These are phyloP conservation scores for Pseudopithomyces maydicus DNA, from an alignment of 2,329 filamentous ascomycete species.

Conservation along the genomic window DNA sequence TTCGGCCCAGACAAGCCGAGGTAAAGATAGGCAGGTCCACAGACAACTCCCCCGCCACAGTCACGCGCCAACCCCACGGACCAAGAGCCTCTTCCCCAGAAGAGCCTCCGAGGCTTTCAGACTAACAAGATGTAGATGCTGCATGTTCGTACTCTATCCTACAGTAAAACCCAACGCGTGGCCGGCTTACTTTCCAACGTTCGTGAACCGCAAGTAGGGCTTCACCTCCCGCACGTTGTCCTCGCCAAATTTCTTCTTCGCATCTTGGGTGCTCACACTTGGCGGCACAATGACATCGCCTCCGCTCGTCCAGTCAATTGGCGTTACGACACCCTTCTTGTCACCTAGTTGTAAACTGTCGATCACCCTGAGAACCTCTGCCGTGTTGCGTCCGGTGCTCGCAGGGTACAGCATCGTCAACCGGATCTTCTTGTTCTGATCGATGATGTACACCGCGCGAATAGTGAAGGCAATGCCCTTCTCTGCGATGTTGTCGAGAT, in stretches of 20 bases:
- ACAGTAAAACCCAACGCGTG: not conserved
- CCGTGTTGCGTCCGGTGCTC: conserved; percentile 72
- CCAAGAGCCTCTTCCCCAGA: not conserved
- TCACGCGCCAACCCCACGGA: not conserved
- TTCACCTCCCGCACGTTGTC: conserved; percentile 69
- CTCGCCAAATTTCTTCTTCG: conserved; percentile 74
- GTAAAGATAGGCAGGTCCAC: not conserved
- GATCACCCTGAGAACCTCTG: conserved; percentile 63
- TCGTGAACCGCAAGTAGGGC: conserved; percentile 75
- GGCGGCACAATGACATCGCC: conserved; percentile 94
- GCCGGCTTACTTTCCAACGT: conserved; percentile 44
- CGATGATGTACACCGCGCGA: conserved; percentile 92
- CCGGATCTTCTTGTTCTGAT: conserved; percentile 91
- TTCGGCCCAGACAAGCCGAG: conserved; percentile 6
- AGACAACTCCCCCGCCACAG: not conserved
- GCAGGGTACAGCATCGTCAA: conserved; percentile 92
- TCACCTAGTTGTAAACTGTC: conserved; percentile 70
- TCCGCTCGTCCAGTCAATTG: conserved; percentile 87
- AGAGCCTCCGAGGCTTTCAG: not conserved
- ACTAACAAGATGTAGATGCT: too few relatives aligned
- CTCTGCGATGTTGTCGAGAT: conserved; percentile 60
- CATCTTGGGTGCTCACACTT: conserved; percentile 79
- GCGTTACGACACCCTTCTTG: conserved; percentile 85
- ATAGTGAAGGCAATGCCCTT: conserved; percentile 84
- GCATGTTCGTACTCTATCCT: not conserved